Percentiles rank a stretch among this genome's conserved stretches.
Evolutionary conservation across 257 asterid genomes (phyloP).

Genomic region (Buddleja alternifolia): DNA sequence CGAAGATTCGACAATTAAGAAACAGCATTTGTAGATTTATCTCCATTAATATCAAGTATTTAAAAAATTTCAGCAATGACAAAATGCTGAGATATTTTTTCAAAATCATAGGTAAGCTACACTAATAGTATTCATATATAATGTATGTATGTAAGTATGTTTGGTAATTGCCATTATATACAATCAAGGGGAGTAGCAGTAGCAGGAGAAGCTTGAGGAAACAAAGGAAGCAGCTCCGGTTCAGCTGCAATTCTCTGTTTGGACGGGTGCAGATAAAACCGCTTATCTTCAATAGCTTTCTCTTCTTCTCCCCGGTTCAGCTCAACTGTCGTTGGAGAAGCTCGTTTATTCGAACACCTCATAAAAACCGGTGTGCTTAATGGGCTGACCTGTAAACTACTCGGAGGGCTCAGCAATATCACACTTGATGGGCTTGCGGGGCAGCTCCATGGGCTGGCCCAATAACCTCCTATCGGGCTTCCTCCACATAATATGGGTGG

Average conservation of each 20-base stretch:
- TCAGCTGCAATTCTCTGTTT: constrained; percentile 29
- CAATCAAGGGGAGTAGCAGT: not conserved
- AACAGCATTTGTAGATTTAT: not conserved
- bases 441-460: not conserved
- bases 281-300: constrained; percentile 41
- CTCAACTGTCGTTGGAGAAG: constrained; percentile 26
- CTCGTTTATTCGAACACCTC: constrained; percentile 28
- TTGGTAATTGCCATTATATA: too few relatives aligned
- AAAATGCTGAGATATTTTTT: too few relatives aligned
- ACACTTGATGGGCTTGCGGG: constrained; percentile 29
- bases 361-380: not conserved
- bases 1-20: too few relatives aligned
- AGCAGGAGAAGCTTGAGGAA: constrained; percentile 37
- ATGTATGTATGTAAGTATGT: too few relatives aligned
- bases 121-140: too few relatives aligned
- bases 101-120: too few relatives aligned
- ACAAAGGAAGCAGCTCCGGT: constrained; percentile 45
- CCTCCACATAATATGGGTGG: not conserved
- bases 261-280: constrained; percentile 39
- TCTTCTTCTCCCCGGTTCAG: constrained; percentile 32
- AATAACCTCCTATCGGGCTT: not conserved
- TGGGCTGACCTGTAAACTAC: constrained; percentile 23
- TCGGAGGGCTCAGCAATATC: constrained; percentile 22
- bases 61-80: not conserved
- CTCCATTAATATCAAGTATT: not conserved